Evolutionary conservation across 768 basidiomycete genomes (phyloP).

Genomic region (Asterophora parasitica): DNA sequence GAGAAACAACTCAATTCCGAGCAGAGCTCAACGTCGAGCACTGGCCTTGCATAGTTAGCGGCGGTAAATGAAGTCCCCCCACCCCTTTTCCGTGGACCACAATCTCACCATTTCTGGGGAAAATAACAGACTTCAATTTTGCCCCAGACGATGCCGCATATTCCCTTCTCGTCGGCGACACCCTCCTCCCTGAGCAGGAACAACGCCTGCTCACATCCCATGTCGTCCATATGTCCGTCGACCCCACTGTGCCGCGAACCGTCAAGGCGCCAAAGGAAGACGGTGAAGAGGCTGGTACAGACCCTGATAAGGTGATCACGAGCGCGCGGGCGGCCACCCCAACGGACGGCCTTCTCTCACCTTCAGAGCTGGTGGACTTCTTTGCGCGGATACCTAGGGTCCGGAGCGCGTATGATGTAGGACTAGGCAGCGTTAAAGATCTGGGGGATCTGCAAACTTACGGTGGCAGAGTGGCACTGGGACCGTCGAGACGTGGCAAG

Average conservation of each 20-base stretch:
- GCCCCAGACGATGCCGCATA: slow-evolving; percentile 80
- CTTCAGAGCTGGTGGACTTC: slow-evolving; percentile 49
- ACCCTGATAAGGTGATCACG: slow-evolving; percentile 70
- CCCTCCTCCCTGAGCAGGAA: slow-evolving; percentile 51
- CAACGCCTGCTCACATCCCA: slow-evolving; percentile 54
- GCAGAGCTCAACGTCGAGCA: slow-evolving; percentile 32
- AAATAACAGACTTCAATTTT: slow-evolving; percentile 79
- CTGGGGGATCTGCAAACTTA: slow-evolving; percentile 32
- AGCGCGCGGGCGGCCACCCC: slow-evolving; percentile 58
- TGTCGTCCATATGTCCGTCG: slow-evolving; percentile 68
- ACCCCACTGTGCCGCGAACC: slow-evolving; percentile 44
- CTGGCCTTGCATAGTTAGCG: slow-evolving; percentile 83
- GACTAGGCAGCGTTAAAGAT: slow-evolving; percentile 24
- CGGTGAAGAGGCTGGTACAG: slow-evolving; percentile 45
- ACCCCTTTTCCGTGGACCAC: neutral
- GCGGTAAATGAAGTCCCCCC: slow-evolving; percentile 57
- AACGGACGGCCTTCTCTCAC: slow-evolving; percentile 66
- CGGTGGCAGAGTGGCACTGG: slow-evolving; percentile 41
- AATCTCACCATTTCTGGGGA: slow-evolving; percentile 5
- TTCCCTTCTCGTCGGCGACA: slow-evolving; percentile 62
- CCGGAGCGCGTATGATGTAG: slow-evolving; percentile 68
- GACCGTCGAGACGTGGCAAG: slow-evolving; percentile 43
- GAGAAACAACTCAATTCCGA: slow-evolving; percentile 57
- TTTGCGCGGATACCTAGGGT: slow-evolving; percentile 35
- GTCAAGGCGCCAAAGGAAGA: slow-evolving; percentile 27